Conservation (phyloP, 2,329 filamentous ascomycete species). For the Hypoxylon sp. region DNA sequence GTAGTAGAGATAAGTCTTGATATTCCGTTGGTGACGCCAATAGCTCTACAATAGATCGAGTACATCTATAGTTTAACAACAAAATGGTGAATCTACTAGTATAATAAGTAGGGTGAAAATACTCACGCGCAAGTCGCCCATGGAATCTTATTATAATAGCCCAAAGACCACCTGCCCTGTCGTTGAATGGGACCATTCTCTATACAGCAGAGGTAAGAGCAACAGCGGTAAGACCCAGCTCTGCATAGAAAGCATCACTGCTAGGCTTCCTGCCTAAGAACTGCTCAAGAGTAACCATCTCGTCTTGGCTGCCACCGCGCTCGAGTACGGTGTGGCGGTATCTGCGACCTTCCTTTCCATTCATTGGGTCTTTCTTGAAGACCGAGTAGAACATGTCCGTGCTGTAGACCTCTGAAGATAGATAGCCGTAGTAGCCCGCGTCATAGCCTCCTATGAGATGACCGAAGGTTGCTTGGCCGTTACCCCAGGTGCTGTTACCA, state of each 20-base stretch:
- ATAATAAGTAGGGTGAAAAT: conserved; percentile 2
- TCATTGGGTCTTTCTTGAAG: conserved; percentile 85
- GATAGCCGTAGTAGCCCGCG: conserved; percentile 84
- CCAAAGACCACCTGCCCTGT: not conserved
- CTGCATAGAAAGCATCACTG: conserved; percentile 84
- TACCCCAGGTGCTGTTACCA: conserved; percentile 73
- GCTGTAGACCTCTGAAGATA: conserved; percentile 84
- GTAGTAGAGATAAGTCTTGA: not conserved
- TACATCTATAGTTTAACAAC: conserved; percentile 2
- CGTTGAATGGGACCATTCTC: not conserved
- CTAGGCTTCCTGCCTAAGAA: conserved; percentile 84
- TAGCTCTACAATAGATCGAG: not conserved
- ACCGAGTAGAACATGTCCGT: conserved; percentile 88
- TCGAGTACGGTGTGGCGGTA: conserved; percentile 86
- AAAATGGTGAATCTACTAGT: conserved; percentile 11
- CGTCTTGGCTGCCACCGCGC: conserved; percentile 82
- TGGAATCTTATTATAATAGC: conserved; percentile 2
- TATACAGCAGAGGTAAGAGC: conserved; percentile 23
- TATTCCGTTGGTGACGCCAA: not conserved
- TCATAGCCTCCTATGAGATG: conserved; percentile 89
- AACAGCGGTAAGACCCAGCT: conserved; percentile 70
- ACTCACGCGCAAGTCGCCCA: not conserved
- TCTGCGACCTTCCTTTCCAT: conserved; percentile 77
- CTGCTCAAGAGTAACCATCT: conserved; percentile 84
- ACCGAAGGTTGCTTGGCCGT: conserved; percentile 84